A percentile compares a stretch with the other conserved stretches of the same genome.
phyloP scores from a whole-genome alignment of 805 yeast genomes.

The Candida sonorensis region DNA sequence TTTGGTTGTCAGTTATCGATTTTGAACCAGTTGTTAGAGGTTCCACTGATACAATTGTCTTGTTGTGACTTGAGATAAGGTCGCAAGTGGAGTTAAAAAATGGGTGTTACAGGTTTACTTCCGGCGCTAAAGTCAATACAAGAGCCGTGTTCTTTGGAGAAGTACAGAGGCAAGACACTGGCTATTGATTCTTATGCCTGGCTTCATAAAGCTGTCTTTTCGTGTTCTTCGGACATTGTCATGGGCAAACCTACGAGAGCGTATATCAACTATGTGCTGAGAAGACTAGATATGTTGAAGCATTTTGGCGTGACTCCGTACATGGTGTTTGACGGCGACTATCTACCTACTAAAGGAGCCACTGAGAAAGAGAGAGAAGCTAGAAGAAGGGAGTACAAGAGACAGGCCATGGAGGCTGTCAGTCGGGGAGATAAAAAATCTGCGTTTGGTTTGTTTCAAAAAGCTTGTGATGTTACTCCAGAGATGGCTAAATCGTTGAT shows the following conservation, averaged over 20 bases:
- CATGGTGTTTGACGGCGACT: conserved; percentile 90
- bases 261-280: conserved; percentile 63
- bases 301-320: conserved; percentile 71
- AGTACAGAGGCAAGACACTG: conserved; percentile 64
- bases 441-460: conserved; percentile 66
- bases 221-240: conserved; percentile 81
- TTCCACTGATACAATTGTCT: too few species aligned
- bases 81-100: conserved; percentile 25
- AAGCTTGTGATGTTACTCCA: conserved; percentile 82
- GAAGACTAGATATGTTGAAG: conserved; percentile 57
- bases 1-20: too few species aligned
- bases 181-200: conserved; percentile 98
- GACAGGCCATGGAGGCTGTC: conserved; percentile 46
- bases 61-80: too few species aligned
- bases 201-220: conserved; percentile 81
- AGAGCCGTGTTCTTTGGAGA: conserved; percentile 45
- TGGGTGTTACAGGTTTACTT: conserved; percentile 83
- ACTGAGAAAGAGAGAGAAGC: conserved; percentile 62
- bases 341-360: conserved; percentile 67
- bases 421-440: conserved; percentile 45
- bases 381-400: conserved; percentile 51
- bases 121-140: conserved; percentile 76
- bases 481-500: conserved; percentile 86
- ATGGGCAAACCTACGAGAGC: conserved; percentile 62
- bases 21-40: too few species aligned